Evolutionary conservation across 1,139 yeast species (phyloP).

Genomic region (Diutina siamensis): DNA sequence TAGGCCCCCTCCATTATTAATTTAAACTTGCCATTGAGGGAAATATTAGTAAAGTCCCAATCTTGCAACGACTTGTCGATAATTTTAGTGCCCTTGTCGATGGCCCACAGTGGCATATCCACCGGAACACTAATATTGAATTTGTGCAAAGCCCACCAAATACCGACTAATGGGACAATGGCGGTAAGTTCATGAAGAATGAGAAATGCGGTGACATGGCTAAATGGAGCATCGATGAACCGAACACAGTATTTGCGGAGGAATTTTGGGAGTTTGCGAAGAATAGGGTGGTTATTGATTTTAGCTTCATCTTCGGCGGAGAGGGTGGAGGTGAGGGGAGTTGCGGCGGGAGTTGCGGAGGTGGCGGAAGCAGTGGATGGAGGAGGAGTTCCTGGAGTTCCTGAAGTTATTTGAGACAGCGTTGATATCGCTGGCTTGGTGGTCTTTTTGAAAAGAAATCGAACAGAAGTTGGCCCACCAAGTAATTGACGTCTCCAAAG

Average conservation of each 20-base stretch:
- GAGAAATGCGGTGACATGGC: constrained; percentile 63
- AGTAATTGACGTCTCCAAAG: too few species aligned
- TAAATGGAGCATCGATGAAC: constrained; percentile 49
- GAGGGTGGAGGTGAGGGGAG: not conserved
- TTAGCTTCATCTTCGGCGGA: not conserved
- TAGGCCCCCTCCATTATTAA: constrained; percentile 77
- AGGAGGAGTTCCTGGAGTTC: too few species aligned
- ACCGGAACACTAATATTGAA: constrained; percentile 28
- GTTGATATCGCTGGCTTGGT: not conserved
- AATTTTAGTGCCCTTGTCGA: constrained; percentile 49
- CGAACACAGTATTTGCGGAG: constrained; percentile 38
- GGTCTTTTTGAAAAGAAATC: not conserved
- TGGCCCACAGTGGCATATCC: constrained; percentile 56
- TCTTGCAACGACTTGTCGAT: constrained; percentile 35
- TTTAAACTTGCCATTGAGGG: constrained; percentile 41
- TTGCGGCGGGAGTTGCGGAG: not conserved
- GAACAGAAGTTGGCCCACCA: not conserved
- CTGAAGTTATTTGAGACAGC: too few species aligned
- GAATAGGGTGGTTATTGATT: constrained; percentile 19
- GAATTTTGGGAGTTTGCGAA: constrained; percentile 33
- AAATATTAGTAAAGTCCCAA: constrained; percentile 23
- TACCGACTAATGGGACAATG: constrained; percentile 59
- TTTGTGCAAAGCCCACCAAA: constrained; percentile 68
- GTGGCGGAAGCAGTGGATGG: not conserved
- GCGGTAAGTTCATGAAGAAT: constrained; percentile 84